Evolutionary conservation across 2,329 filamentous ascomycete species (phyloP).

Genomic region (Pseudogymnoascus sp.): DNA sequence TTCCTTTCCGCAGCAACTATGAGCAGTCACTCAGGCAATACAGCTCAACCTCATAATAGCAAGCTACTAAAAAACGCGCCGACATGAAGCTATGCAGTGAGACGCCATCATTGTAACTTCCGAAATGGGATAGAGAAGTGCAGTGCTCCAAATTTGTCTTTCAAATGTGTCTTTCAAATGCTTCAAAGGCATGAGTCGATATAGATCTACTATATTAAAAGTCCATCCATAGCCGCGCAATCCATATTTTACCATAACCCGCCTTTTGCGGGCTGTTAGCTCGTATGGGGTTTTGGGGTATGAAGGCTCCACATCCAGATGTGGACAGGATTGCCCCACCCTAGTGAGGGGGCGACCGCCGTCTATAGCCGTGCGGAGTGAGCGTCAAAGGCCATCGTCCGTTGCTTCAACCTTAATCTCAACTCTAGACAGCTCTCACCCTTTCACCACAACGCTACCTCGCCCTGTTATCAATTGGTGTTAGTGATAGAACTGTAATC

Average conservation of each 20-base stretch:
- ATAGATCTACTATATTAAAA: neutral
- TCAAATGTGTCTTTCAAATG: neutral
- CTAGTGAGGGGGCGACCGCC: neutral
- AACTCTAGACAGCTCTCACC: neutral
- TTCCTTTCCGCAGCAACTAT: neutral
- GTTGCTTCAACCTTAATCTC: neutral
- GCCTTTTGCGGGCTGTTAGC: neutral
- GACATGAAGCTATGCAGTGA: neutral
- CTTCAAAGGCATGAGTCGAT: neutral
- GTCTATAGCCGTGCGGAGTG: neutral
- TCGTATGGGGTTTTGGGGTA: neutral
- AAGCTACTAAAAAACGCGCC: neutral
- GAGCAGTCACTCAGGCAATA: neutral
- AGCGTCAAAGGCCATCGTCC: neutral
- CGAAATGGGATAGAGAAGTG: neutral
- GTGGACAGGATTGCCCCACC: neutral
- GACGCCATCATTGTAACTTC: neutral
- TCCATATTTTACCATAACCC: neutral
- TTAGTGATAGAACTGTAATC: neutral
- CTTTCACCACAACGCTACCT: neutral
- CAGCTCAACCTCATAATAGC: neutral
- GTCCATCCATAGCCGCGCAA: too few relatives aligned
- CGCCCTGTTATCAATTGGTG: neutral
- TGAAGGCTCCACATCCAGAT: neutral
- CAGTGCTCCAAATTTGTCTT: neutral